Evolutionary conservation across 2,329 filamentous ascomycete species (phyloP).

Genomic region (Knufia petricola): DNA sequence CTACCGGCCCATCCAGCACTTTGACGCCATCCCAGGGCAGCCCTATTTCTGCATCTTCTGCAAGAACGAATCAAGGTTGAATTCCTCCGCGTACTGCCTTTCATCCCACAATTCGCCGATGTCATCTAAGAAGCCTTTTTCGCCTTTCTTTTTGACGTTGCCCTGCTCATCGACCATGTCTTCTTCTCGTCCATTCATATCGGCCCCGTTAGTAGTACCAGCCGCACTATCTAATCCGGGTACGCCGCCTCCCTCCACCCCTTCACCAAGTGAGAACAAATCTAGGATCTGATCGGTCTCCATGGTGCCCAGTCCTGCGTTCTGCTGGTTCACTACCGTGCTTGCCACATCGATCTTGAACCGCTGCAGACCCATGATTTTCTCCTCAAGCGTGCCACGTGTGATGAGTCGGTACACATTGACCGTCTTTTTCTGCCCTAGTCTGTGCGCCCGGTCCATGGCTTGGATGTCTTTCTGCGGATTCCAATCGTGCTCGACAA

Average conservation of each 20-base stretch:
- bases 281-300: slow-evolving; percentile 97
- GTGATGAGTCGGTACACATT: slow-evolving; percentile 98
- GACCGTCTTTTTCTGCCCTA: slow-evolving; percentile 98
- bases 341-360: slow-evolving; percentile 99
- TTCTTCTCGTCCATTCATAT: slow-evolving; percentile 49
- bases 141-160: slow-evolving; percentile 82
- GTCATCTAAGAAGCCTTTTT: slow-evolving; percentile 86
- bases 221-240: slow-evolving; percentile 36
- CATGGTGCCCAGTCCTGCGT: slow-evolving; percentile 89
- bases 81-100: slow-evolving; percentile 95
- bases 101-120: slow-evolving; percentile 96
- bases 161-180: slow-evolving; percentile 93
- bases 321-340: slow-evolving; percentile 98
- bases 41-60: slow-evolving; percentile 67
- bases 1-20: neutral
- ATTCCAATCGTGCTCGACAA: slow-evolving; percentile 99
- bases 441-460: slow-evolving; percentile 96
- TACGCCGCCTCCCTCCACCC: slow-evolving; percentile 45
- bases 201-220: slow-evolving; percentile 16
- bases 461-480: slow-evolving; percentile 97
- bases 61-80: slow-evolving; percentile 89
- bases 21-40: neutral
- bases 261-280: slow-evolving; percentile 82
- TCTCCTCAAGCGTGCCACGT: slow-evolving; percentile 90
- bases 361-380: slow-evolving; percentile 93